Base-by-base conservation (phyloP, 2,329 filamentous ascomycete genomes). In the Pseudopithomyces chartarum region DNA sequence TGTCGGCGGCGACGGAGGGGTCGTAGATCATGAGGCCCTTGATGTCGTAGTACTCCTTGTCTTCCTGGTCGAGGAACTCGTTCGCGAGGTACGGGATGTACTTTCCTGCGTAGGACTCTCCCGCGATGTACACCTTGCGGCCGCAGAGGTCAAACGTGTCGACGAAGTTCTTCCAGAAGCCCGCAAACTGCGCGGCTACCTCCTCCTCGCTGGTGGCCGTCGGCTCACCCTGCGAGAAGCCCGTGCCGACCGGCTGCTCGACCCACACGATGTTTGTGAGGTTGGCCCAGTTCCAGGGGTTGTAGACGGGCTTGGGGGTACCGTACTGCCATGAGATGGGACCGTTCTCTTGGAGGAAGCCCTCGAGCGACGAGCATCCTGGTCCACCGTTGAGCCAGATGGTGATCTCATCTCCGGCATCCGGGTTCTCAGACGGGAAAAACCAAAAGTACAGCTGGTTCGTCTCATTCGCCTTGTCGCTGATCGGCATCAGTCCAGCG, bases 121-220 rank as follows among this genome's bases (percentile, higher is more conserved):
- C 91, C 0, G 89, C 83, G 55, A 95, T 84, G 73, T 89, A 94
- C 10, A 92, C 82, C 61, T 89, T 90, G 65, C 84, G 85, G 12
- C 83, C 82, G 19, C 90, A 81, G 71, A 92, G 78, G 12, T 76
- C 79, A 63, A 92, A 92, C 0, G 86, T 87, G 33, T 90, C 80
- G 56, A 91, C 77, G 64, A 92, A 92, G 76, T 91, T 91, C 77
- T 88, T 87, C 82, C 87, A 92, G 77, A 92, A 95, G 48, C 88
- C 88, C 15, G 89, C 79, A 71, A 94, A 92, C 63, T 93, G 84
- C n/a, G 78, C 74, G 0, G 89, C 88, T 1, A 89, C 81, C 61
- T 92, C 89, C 29, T 85, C 82, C 62, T 91, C 87, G 63, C 83
- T 84, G 3, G 80, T 85, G 10, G 88, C 88, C 0, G 83, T 89